These are phyloP conservation scores for Coemansia reversa DNA, from an alignment of 192 early-diverging fungal species.

Conservation along the genomic window DNA sequence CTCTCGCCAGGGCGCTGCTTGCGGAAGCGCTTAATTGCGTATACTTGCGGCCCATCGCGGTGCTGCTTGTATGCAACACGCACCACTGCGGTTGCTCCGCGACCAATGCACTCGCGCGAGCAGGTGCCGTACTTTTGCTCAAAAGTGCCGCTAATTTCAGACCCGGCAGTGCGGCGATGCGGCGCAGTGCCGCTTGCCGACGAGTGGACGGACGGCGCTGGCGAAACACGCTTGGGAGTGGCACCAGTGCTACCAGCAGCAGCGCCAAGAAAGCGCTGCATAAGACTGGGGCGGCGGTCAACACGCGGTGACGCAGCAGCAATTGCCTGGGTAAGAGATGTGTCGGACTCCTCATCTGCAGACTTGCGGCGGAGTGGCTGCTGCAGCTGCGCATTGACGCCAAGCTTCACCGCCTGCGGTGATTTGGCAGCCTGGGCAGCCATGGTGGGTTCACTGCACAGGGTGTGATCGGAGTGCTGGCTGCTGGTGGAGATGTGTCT, in stretches of 20 bases:
- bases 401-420: constrained; percentile 17
- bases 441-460: constrained; percentile 41
- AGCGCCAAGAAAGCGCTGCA: constrained; percentile 51
- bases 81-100: constrained; percentile 91
- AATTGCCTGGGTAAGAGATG: constrained; percentile 42
- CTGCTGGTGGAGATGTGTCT: constrained; percentile 50
- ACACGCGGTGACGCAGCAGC: constrained; percentile 36
- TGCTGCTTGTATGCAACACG: constrained; percentile 78
- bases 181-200: constrained; percentile 18
- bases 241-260: constrained; percentile 4
- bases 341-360: constrained; percentile 15
- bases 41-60: constrained; percentile 62
- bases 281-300: constrained; percentile 52
- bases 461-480: constrained; percentile 44
- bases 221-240: constrained; percentile 23
- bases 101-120: constrained; percentile 74
- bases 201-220: constrained; percentile 35
- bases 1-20: constrained; percentile 81
- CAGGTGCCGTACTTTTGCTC: constrained; percentile 82
- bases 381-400: constrained; percentile 1
- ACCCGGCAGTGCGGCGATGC: constrained; percentile 31
- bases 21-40: constrained; percentile 93
- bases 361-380: constrained; percentile 1
- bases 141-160: constrained; percentile 33
- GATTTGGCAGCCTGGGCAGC: constrained; percentile 15